phyloP scores from a whole-genome alignment of 176 grass and related monocot species.

The Zoysia pacifica region DNA sequence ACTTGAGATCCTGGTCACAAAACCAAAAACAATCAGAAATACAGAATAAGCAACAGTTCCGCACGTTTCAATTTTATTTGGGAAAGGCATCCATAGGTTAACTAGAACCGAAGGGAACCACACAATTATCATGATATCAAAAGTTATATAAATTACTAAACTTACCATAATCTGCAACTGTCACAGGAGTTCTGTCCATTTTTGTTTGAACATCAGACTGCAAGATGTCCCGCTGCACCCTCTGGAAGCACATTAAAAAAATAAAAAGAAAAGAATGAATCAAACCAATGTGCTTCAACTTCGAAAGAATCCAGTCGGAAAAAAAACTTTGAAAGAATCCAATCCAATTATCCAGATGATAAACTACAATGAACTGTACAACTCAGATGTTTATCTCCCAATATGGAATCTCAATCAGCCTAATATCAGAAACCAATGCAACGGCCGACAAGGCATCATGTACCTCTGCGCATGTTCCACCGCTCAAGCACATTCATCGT shows the following conservation, averaged over 20 bases:
- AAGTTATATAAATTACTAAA: not conserved
- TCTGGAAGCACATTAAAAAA: constrained; percentile 34
- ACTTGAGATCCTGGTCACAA: constrained; percentile 69
- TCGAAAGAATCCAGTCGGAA: constrained; percentile 13
- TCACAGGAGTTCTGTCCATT: constrained; percentile 80
- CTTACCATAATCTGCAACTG: constrained; percentile 93
- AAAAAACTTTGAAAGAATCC: not conserved
- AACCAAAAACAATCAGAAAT: not conserved
- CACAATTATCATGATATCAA: not conserved
- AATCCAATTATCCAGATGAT: not conserved
- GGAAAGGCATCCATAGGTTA: not conserved
- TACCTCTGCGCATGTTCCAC: not conserved
- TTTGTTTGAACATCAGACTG: constrained; percentile 87
- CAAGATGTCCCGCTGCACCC: constrained; percentile 68
- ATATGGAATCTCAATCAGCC: not conserved
- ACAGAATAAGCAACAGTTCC: not conserved
- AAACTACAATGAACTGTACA: not conserved
- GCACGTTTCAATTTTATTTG: not conserved
- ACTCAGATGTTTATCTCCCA: not conserved
- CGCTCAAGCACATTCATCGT: not conserved
- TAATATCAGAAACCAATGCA: not conserved
- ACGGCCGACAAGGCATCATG: not conserved
- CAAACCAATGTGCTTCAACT: not conserved
- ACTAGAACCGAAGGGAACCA: not conserved
- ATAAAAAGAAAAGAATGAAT: constrained; percentile 9